Percentiles rank a stretch among this genome's conserved stretches.
phyloP scores from a whole-genome alignment of 164 flowering plant species.

The Vitis labrusca region DNA sequence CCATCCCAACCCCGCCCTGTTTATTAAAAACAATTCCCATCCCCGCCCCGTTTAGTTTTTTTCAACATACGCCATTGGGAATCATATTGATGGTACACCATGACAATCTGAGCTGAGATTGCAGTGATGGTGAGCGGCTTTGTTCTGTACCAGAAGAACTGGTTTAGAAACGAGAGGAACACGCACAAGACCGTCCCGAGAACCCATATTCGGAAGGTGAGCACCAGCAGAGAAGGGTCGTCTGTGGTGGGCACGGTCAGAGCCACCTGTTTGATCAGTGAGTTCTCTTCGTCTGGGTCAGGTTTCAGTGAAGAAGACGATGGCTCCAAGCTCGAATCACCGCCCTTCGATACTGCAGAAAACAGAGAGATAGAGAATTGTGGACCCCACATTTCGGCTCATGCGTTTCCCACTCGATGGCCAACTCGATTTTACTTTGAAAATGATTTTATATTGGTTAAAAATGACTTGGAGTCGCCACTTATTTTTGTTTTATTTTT shows the following conservation, averaged over 20 bases:
- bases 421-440: too few species aligned
- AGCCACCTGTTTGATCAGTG: constrained; percentile 71
- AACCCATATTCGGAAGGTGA: constrained; percentile 89
- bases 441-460: too few species aligned
- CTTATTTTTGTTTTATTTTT: too few species aligned
- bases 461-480: too few species aligned
- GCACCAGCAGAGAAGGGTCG: constrained; percentile 69
- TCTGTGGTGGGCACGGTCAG: constrained; percentile 79
- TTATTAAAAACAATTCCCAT: too few species aligned
- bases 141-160: constrained; percentile 88
- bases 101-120: constrained; percentile 87
- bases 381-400: too few species aligned
- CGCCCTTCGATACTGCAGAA: too few species aligned
- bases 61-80: too few species aligned
- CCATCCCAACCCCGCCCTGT: too few species aligned
- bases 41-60: too few species aligned
- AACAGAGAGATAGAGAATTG: too few species aligned
- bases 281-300: constrained; percentile 28
- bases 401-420: too few species aligned
- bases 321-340: background rate
- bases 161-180: constrained; percentile 82
- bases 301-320: constrained; percentile 10
- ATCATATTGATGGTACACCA: constrained; percentile 28
- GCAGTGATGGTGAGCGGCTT: constrained; percentile 77
- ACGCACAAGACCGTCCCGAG: constrained; percentile 63